Conservation (phyloP, 2,329 filamentous ascomycete genomes). For the Trichoderma cornu-damae region DNA sequence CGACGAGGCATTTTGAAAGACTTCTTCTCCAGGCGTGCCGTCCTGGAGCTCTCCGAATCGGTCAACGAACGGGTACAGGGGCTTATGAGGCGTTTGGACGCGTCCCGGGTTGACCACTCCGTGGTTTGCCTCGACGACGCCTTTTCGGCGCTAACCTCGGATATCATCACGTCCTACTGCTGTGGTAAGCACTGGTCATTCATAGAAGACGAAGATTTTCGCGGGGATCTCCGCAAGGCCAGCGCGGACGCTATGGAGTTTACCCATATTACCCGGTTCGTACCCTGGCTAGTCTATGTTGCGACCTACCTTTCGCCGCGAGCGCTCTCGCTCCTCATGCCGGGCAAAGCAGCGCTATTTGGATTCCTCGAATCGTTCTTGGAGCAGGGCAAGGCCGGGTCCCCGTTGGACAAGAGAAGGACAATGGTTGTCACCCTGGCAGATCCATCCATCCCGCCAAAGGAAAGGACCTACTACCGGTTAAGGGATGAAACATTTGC, state of each 20-base stretch:
- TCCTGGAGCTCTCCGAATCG: constrained; percentile 20
- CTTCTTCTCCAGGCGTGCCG: constrained; percentile 26
- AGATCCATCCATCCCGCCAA: constrained; percentile 13
- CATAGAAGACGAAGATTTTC: constrained; percentile 18
- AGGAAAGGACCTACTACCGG: constrained; percentile 19
- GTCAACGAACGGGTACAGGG: constrained; percentile 20
- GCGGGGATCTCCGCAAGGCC: constrained; percentile 11
- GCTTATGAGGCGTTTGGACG: constrained; percentile 16
- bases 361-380: constrained; percentile 2
- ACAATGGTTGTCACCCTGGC: constrained; percentile 14
- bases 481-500: constrained; percentile 21
- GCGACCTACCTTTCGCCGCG: constrained; percentile 10
- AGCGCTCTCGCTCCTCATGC: constrained; percentile 8
- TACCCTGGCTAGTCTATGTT: constrained; percentile 14
- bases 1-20: constrained; percentile 20
- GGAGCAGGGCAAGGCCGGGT: neutral
- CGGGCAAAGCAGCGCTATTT: constrained; percentile 15
- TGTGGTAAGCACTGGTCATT: constrained; percentile 22
- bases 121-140: constrained; percentile 20
- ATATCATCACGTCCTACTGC: constrained; percentile 21
- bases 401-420: neutral
- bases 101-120: neutral
- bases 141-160: constrained; percentile 23
- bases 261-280: constrained; percentile 19
- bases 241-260: constrained; percentile 6